Conservation (phyloP, 345 rosid species). For the Xanthoceras sorbifolium region DNA sequence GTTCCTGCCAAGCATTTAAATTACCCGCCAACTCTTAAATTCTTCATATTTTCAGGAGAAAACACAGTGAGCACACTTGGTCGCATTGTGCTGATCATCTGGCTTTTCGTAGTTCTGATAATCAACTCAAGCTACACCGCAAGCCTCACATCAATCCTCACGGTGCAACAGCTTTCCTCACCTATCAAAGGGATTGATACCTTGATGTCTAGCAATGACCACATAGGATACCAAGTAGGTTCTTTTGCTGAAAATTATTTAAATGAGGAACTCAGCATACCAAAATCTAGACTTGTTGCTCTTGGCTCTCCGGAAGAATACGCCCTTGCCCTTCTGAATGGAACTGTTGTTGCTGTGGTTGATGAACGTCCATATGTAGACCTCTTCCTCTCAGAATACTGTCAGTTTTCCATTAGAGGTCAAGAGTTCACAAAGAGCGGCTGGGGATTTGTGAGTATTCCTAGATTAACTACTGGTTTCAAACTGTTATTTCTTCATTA, state of each 20-base stretch:
- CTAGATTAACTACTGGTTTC: not conserved
- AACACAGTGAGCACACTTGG: conserved; percentile 82
- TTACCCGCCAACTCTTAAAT: not conserved
- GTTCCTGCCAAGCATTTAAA: not conserved
- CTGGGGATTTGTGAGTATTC: conserved; percentile 93
- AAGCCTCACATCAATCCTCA: conserved; percentile 89
- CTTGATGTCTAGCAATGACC: conserved; percentile 50
- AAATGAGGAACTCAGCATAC: conserved; percentile 68
- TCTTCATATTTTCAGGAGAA: conserved; percentile 66
- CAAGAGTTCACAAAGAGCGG: conserved; percentile 80
- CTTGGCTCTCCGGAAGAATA: conserved; percentile 86
- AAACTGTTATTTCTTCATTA: not conserved
- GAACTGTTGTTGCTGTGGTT: conserved; percentile 82
- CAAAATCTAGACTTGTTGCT: conserved; percentile 70
- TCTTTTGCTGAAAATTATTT: conserved; percentile 81
- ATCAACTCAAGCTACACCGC: conserved; percentile 97
- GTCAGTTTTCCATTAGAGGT: conserved; percentile 75
- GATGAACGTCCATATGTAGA: conserved; percentile 79
- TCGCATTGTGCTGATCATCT: conserved; percentile 72
- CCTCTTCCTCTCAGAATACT: conserved; percentile 71
- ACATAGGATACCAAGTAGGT: conserved; percentile 77
- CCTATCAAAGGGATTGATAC: conserved; percentile 85
- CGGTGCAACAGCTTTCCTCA: conserved; percentile 83
- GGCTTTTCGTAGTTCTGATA: conserved; percentile 90
- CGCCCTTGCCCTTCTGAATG: conserved; percentile 59